phyloP scores from a whole-genome alignment of 495 filamentous ascomycete genomes.

The Elasticomyces elasticus region DNA sequence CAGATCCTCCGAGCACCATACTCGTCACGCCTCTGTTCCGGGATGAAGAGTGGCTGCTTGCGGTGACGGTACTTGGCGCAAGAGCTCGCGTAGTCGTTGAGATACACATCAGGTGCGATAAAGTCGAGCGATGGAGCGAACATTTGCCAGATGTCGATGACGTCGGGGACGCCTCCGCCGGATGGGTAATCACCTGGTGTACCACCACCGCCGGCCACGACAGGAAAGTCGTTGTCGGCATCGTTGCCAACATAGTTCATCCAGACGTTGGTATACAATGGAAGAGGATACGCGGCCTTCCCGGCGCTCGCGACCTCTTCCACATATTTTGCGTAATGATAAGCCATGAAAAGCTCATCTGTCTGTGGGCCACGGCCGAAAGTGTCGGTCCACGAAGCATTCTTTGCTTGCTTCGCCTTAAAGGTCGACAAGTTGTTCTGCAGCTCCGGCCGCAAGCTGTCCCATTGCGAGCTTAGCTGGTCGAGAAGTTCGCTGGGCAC shows the following conservation, averaged over 20 bases:
- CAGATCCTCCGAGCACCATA: slow-evolving; percentile 39
- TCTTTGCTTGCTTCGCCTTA: slow-evolving; percentile 8
- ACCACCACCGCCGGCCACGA: slow-evolving; percentile 38
- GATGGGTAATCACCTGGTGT: slow-evolving; percentile 40
- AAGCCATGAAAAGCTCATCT: slow-evolving; percentile 46
- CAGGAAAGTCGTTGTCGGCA: slow-evolving; percentile 28
- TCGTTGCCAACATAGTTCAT: slow-evolving; percentile 29
- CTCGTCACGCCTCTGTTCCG: slow-evolving; percentile 42
- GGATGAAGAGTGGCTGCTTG: slow-evolving; percentile 42
- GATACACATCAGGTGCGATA: slow-evolving; percentile 41
- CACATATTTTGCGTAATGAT: slow-evolving; percentile 38
- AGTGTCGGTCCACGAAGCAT: slow-evolving; percentile 30
- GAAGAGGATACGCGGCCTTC: slow-evolving; percentile 35
- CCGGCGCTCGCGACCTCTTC: slow-evolving; percentile 37
- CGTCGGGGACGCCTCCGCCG: slow-evolving; percentile 34
- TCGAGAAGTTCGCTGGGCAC: slow-evolving; percentile 32
- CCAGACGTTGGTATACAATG: slow-evolving; percentile 43
- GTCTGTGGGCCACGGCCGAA: slow-evolving; percentile 35
- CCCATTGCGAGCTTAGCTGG: slow-evolving; percentile 29
- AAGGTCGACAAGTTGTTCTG: slow-evolving; percentile 25
- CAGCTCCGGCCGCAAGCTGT: slow-evolving; percentile 30
- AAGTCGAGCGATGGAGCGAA: slow-evolving; percentile 40
- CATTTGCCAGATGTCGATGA: slow-evolving; percentile 39
- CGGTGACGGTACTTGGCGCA: slow-evolving; percentile 38
- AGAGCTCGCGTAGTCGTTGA: slow-evolving; percentile 35